Evolutionary conservation across 73 alveolate species (phyloP).

Genomic region (Breviolum minutum): DNA sequence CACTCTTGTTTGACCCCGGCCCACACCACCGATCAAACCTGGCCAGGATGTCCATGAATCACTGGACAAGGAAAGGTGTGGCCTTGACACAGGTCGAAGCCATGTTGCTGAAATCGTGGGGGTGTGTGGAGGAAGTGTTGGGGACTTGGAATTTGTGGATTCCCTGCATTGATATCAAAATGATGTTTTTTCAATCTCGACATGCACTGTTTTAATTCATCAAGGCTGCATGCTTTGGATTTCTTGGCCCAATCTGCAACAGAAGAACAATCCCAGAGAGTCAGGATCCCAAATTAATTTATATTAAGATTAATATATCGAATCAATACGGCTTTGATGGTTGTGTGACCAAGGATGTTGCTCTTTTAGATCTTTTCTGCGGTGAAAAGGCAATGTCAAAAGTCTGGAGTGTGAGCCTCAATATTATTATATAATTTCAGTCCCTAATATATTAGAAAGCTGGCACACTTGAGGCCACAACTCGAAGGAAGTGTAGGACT

Average conservation of each 20-base stretch:
- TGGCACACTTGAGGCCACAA: neutral
- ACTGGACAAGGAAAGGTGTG: neutral
- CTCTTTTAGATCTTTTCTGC: neutral
- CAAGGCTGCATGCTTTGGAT: slow-evolving; percentile 33
- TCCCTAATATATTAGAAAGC: neutral
- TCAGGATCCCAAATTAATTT: neutral
- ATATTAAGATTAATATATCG: too few relatives aligned
- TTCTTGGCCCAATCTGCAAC: neutral
- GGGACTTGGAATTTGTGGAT: neutral
- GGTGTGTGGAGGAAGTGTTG: neutral
- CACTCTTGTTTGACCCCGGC: neutral
- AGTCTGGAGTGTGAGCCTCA: neutral
- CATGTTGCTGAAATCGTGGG: neutral
- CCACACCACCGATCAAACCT: neutral
- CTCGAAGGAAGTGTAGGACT: neutral
- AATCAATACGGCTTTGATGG: too few relatives aligned
- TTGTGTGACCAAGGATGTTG: neutral
- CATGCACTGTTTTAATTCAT: neutral
- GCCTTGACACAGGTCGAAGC: neutral
- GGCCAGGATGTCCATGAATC: neutral
- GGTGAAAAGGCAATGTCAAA: neutral
- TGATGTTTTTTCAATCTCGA: neutral
- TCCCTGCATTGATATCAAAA: neutral
- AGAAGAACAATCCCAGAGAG: neutral
- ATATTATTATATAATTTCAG: neutral